Percentiles rank a stretch among this genome's conserved stretches.
These are phyloP conservation scores for Phialophora expanda DNA, from an alignment of 2,329 filamentous ascomycete genomes.

Conservation along the genomic window DNA sequence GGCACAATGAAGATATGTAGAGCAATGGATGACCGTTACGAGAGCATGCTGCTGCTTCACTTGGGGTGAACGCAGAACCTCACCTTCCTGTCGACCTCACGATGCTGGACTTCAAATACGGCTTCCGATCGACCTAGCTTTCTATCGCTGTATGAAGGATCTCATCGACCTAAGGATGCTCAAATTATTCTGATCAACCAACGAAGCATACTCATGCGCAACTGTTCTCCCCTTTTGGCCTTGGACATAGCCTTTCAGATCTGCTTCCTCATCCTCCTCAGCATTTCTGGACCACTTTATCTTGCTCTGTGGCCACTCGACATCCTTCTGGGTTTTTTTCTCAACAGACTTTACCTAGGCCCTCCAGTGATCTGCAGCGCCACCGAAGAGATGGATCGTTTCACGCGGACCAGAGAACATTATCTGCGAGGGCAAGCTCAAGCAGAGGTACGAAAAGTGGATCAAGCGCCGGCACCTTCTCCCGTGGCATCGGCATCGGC, in stretches of 20 bases:
- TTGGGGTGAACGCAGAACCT: neutral
- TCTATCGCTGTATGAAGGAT: neutral
- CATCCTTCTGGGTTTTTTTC: slow-evolving; percentile 4
- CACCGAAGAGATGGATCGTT: slow-evolving; percentile 11
- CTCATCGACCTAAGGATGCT: neutral
- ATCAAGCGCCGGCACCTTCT: neutral
- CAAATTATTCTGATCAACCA: neutral
- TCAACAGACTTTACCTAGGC: neutral
- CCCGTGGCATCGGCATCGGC: neutral
- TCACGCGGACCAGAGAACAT: slow-evolving; percentile 9
- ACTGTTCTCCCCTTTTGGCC: neutral
- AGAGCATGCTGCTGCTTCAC: neutral
- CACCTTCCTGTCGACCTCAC: neutral
- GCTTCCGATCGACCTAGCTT: neutral
- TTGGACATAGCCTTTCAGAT: slow-evolving; percentile 12
- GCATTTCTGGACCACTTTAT: slow-evolving; percentile 16
- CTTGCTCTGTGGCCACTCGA: slow-evolving; percentile 9
- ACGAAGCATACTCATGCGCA: neutral
- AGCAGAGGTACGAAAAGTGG: neutral
- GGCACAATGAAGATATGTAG: neutral
- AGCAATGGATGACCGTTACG: neutral
- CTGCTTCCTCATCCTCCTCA: slow-evolving; percentile 11
- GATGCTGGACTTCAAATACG: neutral
- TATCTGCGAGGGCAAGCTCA: slow-evolving; percentile 1
- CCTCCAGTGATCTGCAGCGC: neutral